A percentile compares a stretch with the other conserved stretches of the same genome.
Conservation (phyloP, 1,284 basidiomycete genomes). For the Trichosporon asahii region DNA sequence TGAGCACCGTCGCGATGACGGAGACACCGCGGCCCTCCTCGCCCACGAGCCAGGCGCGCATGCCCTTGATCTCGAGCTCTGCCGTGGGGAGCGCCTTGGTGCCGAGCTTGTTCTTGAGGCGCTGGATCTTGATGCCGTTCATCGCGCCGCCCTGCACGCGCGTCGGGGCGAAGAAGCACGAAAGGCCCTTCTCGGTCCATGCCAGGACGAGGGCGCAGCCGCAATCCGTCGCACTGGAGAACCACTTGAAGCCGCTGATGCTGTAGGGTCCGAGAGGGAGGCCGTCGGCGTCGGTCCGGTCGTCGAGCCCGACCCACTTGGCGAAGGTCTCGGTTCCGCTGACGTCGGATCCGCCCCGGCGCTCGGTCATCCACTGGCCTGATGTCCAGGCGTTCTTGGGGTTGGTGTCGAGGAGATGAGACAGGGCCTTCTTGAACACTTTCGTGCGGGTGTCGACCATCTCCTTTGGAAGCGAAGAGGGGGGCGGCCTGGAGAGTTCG, state of each 20-base stretch:
- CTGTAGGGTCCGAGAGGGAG: conserved; percentile 20
- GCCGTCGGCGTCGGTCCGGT: conserved; percentile 18
- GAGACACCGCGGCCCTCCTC: conserved; percentile 63
- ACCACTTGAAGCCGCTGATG: conserved; percentile 75
- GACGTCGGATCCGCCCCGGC: conserved; percentile 72
- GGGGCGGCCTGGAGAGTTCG: conserved; percentile 13
- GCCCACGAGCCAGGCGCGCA: conserved; percentile 67
- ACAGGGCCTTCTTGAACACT: conserved; percentile 15
- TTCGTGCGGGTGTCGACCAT: neutral
- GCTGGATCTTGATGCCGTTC: conserved; percentile 69
- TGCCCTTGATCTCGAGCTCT: conserved; percentile 63
- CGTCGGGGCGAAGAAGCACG: conserved; percentile 60
- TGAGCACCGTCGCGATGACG: conserved; percentile 66
- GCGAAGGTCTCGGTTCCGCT: conserved; percentile 66
- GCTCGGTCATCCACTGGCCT: conserved; percentile 83
- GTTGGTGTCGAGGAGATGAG: conserved; percentile 46
- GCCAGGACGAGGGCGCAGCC: conserved; percentile 21
- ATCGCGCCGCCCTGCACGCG: conserved; percentile 49
- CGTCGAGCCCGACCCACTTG: conserved; percentile 8
- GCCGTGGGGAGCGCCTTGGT: conserved; percentile 73
- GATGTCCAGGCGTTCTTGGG: conserved; percentile 64
- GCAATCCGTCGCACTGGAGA: conserved; percentile 71
- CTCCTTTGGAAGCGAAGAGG: neutral
- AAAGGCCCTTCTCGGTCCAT: conserved; percentile 55
- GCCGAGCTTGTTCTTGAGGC: conserved; percentile 75